These are phyloP conservation scores for Podaxis sp. DNA, from an alignment of 768 basidiomycete species.

Conservation along the genomic window DNA sequence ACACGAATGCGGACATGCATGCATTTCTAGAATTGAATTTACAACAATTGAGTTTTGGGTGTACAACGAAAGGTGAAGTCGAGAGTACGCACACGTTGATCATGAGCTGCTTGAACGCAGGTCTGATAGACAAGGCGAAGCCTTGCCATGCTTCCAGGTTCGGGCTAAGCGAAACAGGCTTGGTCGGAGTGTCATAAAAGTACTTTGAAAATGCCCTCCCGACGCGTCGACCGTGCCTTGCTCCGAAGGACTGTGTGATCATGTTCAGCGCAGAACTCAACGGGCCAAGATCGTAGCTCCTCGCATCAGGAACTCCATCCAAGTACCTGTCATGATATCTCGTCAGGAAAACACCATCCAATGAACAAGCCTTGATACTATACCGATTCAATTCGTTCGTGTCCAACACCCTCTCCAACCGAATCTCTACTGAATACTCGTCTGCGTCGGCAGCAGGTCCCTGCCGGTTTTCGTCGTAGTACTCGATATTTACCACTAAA, in stretches of 20 bases:
- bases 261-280: conserved; percentile 54
- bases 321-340: conserved; percentile 38
- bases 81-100: conserved; percentile 42
- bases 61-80: neutral
- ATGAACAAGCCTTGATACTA: conserved; percentile 9
- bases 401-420: conserved; percentile 35
- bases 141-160: conserved; percentile 37
- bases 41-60: neutral
- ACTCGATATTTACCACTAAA: conserved; percentile 33
- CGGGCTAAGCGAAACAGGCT: conserved; percentile 24
- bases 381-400: conserved; percentile 29
- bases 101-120: conserved; percentile 43
- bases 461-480: conserved; percentile 36
- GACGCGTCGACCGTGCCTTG: conserved; percentile 41
- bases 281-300: conserved; percentile 44
- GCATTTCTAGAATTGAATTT: conserved; percentile 34
- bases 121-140: conserved; percentile 45
- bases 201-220: conserved; percentile 43
- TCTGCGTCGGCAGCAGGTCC: conserved; percentile 30
- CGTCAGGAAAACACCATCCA: neutral
- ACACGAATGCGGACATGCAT: conserved; percentile 54
- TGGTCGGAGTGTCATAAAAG: conserved; percentile 40
- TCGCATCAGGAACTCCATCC: conserved; percentile 37
- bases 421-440: conserved; percentile 37
- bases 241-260: conserved; percentile 46